Conservation (phyloP, 2,329 filamentous ascomycete genomes). For the Karstenula rhodostoma region DNA sequence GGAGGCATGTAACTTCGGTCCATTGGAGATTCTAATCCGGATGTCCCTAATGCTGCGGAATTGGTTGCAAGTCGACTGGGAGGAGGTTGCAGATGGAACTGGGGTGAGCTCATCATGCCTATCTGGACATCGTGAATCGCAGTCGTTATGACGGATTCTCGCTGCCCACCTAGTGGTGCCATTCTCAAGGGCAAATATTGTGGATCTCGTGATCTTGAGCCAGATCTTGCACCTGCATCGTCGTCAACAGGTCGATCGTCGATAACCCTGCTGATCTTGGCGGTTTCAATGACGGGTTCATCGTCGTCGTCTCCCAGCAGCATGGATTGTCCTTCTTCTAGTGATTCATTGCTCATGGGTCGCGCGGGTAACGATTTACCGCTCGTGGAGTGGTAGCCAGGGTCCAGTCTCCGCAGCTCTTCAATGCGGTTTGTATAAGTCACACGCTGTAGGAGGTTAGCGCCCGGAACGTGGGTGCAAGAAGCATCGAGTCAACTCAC, state of each 20-base stretch:
- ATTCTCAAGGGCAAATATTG: slow-evolving; percentile 46
- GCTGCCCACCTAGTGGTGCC: slow-evolving; percentile 30
- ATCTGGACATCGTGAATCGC: slow-evolving; percentile 53
- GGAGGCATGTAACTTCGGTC: slow-evolving; percentile 72
- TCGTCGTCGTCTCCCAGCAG: slow-evolving; percentile 46
- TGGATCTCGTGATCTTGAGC: slow-evolving; percentile 30
- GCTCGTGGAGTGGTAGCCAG: slow-evolving; percentile 57
- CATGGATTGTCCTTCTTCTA: slow-evolving; percentile 50
- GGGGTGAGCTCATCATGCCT: slow-evolving; percentile 36
- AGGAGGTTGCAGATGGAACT: slow-evolving; percentile 46
- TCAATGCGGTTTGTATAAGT: slow-evolving; percentile 92
- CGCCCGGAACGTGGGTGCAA: not conserved
- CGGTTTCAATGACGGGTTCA: slow-evolving; percentile 60
- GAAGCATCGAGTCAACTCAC: slow-evolving; percentile 63
- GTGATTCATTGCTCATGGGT: slow-evolving; percentile 68
- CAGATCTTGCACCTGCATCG: slow-evolving; percentile 28
- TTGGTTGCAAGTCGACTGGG: slow-evolving; percentile 37
- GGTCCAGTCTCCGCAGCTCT: slow-evolving; percentile 78
- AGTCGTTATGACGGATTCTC: slow-evolving; percentile 52
- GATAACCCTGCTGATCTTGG: slow-evolving; percentile 61
- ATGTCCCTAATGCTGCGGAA: slow-evolving; percentile 21
- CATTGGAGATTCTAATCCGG: slow-evolving; percentile 57
- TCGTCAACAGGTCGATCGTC: slow-evolving; percentile 50
- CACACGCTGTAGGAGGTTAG: slow-evolving; percentile 66
- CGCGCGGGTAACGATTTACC: slow-evolving; percentile 81